Evolutionary conservation across 805 yeast species (phyloP), one percentile per base, ranked within the genome.

Genomic region (Ogataea minuta): DNA sequence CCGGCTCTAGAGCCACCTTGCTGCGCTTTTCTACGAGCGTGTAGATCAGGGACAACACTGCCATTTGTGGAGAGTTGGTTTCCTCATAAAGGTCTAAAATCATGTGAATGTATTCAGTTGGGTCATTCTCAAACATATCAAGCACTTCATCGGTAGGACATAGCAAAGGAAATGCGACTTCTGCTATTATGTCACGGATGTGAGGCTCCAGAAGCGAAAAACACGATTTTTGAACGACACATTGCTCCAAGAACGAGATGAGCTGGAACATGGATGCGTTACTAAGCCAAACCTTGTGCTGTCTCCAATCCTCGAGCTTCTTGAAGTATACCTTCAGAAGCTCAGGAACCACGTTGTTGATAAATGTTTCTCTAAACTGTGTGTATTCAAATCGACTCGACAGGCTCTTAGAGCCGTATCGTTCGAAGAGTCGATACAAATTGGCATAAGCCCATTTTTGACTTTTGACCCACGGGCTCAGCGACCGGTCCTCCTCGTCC

Each of bases 381-480:
- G 67, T 70, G 53, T 86, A 85, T 15, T 68, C 67, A 51, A 70
- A 77, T 46, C 73, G 77, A 37, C 58, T 59, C 1, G 70, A 51
- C 31, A 74, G 52, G 17, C 63, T 63, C 15, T 62, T 61, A 0
- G 85, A 74, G 1, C 83, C 87, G 56, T 84, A 89, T 51, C 91
- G 72, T 37, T 72, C 73, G 53, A 85, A 85, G 3, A 89, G 58
- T 49, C 95, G 75, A 49, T 72, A 74, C 28, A 90, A 58, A 58
- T 86, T 88, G 16, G 87, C 88, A 54, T 79, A 80, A 1, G 95
- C 77, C 97, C 98, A 91, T 60, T 91, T 93, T 66, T 75, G 90
- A 50, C 79, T 76, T 63, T 79, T 91, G 56, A 68, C 81, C 83
- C 83, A 84, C 34, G 78, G 81, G 50, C 74, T 68, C 14, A 63